Evolutionary conservation across 2,329 filamentous ascomycete genomes (phyloP), one percentile per base, ranked within the genome.

Genomic region (Mariannaea elegans): DNA sequence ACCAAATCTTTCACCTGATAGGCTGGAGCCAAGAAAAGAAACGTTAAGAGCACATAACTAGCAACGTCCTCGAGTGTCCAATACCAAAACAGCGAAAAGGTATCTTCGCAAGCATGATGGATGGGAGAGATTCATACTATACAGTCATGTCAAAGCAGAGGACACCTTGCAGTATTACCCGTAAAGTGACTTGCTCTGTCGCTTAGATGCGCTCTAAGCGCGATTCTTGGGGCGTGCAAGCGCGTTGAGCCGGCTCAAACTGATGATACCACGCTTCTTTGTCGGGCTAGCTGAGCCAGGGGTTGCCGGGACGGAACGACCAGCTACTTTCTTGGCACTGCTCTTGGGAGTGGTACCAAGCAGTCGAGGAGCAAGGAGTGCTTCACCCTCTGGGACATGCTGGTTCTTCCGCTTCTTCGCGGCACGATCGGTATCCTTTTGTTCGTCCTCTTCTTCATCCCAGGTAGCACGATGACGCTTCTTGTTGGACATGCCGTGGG

Each of bases 401-500:
- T 81, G 77, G 39, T 80, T 78, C 76, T 82, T 86, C 36, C 80
- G 81, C 77, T 88, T 89, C 81, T 90, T 90, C 23, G 81, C 77
- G 2, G 82, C 82, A 13, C 84, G 82, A 58, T 82, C 77, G 2
- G 72, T 75, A 3, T 77, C 81, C 61, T 82, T 78, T 44, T 79
- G 73, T 49, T 83, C 81, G 0, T 80, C 80, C 31, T 85, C 82
- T 52, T 87, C 85, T 54, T 85, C 84, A 39, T 87, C 85, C 46
- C 81, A 82, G 51, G 76, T 82, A 14, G 82, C 81, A n/a, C 87
- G 81, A 66, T 84, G 81, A 23, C 87, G 84, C 76, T 89, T 90
- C 80, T 90, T 90, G 77, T 86, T 89, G 7, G 79, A 74, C 76
- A 90, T 84, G 16, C 87, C 87, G 65, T 90, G 87, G 3, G 85